Base-by-base conservation (phyloP, 768 basidiomycete genomes). In the Cytidiella melzeri region DNA sequence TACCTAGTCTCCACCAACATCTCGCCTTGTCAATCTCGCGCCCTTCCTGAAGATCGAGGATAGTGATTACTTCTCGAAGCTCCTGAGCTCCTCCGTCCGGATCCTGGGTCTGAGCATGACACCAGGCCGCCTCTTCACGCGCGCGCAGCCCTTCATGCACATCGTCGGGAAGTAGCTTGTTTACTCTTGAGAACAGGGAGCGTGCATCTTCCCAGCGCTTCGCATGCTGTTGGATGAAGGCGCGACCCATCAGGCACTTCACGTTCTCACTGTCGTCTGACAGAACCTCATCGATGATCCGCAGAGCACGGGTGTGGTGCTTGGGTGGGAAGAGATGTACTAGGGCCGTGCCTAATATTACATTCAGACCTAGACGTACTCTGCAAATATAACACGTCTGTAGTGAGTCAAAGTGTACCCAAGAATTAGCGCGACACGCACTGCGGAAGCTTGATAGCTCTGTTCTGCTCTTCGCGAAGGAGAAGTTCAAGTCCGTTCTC, bases 321-420 rank as follows among this genome's bases (percentile, higher is more conserved):
- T 93, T 93, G 0, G 95, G 95, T 24, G 94, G 83, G 64, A 80
- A 90, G 43, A 87, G 73, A 59, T 96, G 86, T 3, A 92, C 87
- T 13, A 96, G 74, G 4, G 89, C 81, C 0, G 81, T 84, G 2
- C 82, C 85, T 11, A 95, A 73, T 4, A 74, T 72, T 10, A 82
- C 74, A 51, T 92, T 82, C 61, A 96, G 79, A 3, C 81, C 81
- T 42, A 78, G 76, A 41, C 73, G 73, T 11, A 76, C 75, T 44
- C 91, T 93, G 47, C 40, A 48, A n/a, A 47, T 28, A 30, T 48
- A 15, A 37, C 5, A 45, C n/a, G 40, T 27, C 41, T 9, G 43
- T n/a, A 34, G 48, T 34, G 30, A 19, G 34, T 11, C 19, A 18
- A n/a, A n/a, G n/a, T n/a, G n/a, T n/a, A n/a, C n/a, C n/a, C n/a